These are phyloP conservation scores for Zasmidium citrigriseum DNA, from an alignment of 2,329 filamentous ascomycete genomes.

Conservation along the genomic window DNA sequence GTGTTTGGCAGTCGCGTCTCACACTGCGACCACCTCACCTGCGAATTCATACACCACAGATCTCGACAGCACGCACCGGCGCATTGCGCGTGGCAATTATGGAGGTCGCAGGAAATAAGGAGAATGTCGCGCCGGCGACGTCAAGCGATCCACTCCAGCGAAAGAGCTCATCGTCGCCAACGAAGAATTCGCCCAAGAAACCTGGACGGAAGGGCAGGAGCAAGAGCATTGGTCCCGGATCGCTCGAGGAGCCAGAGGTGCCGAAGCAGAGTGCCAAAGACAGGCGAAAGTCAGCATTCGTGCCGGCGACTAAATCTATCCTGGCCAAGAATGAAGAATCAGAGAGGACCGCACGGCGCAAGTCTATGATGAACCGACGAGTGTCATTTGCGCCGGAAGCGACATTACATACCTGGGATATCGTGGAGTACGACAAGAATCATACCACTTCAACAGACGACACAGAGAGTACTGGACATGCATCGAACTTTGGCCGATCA, in stretches of 20 bases:
- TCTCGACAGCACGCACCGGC: background rate
- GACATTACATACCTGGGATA: constrained; percentile 95
- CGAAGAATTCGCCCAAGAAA: constrained; percentile 26
- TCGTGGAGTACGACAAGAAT: constrained; percentile 83
- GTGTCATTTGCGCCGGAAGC: constrained; percentile 98
- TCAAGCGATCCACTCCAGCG: constrained; percentile 33
- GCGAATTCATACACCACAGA: no score
- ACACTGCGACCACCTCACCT: constrained; percentile 1
- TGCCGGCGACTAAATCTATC: constrained; percentile 53
- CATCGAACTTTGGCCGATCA: constrained; percentile 59
- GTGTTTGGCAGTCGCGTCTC: constrained; percentile 2
- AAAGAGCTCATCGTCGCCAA: constrained; percentile 12
- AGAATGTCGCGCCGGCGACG: constrained; percentile 37
- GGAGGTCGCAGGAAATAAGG: constrained; percentile 27
- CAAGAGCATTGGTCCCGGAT: constrained; percentile 93
- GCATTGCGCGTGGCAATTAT: background rate
- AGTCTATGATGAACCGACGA: constrained; percentile 73
- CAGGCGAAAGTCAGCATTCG: constrained; percentile 46
- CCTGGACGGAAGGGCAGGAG: constrained; percentile 73
- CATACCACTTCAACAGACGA: constrained; percentile 73
- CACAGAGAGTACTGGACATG: constrained; percentile 72
- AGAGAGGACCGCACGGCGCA: constrained; percentile 74
- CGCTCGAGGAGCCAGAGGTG: constrained; percentile 76
- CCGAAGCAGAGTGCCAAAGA: constrained; percentile 32
- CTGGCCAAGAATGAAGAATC: constrained; percentile 60